phyloP scores from a whole-genome alignment of 2,329 filamentous ascomycete species.

The Monosporascus ibericus region DNA sequence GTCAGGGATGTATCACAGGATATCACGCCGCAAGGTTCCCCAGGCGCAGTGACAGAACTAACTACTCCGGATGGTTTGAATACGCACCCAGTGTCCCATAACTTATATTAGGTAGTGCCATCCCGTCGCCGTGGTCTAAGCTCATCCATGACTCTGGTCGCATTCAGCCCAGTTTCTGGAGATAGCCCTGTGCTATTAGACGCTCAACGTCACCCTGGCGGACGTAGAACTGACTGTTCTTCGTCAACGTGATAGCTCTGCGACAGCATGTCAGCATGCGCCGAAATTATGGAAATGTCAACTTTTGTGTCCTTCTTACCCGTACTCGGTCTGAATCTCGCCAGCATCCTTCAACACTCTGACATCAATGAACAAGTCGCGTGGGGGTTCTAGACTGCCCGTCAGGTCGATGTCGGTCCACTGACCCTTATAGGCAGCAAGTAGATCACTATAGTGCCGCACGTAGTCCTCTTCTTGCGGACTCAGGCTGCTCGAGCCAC shows the following conservation, averaged over 20 bases:
- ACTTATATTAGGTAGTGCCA: not conserved
- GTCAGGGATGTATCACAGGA: too few species aligned
- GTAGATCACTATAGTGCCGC: constrained; percentile 80
- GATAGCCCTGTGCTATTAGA: constrained; percentile 87
- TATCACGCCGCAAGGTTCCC: too few species aligned
- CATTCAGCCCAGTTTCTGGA: constrained; percentile 77
- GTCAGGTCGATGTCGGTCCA: constrained; percentile 98
- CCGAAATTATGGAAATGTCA: not conserved
- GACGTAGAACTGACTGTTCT: constrained; percentile 98
- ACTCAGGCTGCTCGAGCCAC: constrained; percentile 69
- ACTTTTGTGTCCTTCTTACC: constrained; percentile 47
- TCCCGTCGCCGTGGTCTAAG: not conserved
- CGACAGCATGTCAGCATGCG: not conserved
- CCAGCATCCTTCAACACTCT: constrained; percentile 93
- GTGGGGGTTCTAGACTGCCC: constrained; percentile 87
- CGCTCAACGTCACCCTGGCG: constrained; percentile 92
- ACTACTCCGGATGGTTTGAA: too few species aligned
- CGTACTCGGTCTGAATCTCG: constrained; percentile 98
- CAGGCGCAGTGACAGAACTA: too few species aligned
- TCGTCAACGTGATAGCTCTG: constrained; percentile 90
- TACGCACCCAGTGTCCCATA: not conserved
- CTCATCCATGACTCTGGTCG: not conserved
- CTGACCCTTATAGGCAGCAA: constrained; percentile 95
- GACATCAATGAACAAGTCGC: constrained; percentile 94
- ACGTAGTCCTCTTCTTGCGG: constrained; percentile 97